Percentiles rank a stretch among this genome's conserved stretches.
Conservation (phyloP, 2,329 filamentous ascomycete species). For the Cladosporium colombiae region DNA sequence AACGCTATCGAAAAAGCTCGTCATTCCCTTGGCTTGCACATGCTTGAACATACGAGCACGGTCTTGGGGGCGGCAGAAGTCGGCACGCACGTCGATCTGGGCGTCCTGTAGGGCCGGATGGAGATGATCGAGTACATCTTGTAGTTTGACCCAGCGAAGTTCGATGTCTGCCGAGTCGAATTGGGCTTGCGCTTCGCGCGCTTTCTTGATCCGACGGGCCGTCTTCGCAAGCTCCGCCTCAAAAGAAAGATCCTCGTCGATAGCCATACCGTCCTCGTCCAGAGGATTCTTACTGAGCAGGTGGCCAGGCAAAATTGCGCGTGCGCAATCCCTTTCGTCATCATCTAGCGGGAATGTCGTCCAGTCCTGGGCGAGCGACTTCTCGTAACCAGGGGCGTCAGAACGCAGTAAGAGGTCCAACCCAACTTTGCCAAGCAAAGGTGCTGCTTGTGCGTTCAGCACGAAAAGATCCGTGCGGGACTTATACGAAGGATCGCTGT, state of each 20-base stretch:
- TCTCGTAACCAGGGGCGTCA: conserved; percentile 26
- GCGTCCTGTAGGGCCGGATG: background rate
- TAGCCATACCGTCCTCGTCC: conserved; percentile 8
- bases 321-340: conserved; percentile 20
- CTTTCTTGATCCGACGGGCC: conserved; percentile 18
- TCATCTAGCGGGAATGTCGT: conserved; percentile 25
- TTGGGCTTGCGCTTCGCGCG: conserved; percentile 15
- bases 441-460: conserved; percentile 35
- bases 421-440: conserved; percentile 32
- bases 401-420: conserved; percentile 32
- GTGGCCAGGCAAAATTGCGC: conserved; percentile 21
- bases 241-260: conserved; percentile 20
- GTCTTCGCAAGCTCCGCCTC: conserved; percentile 20
- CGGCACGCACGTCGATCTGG: conserved; percentile 11
- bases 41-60: conserved; percentile 12
- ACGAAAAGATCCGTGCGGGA: conserved; percentile 26
- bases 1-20: conserved; percentile 13
- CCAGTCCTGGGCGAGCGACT: conserved; percentile 27
- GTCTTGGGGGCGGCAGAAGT: conserved; percentile 12
- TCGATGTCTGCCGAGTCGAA: conserved; percentile 16
- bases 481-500: conserved; percentile 21
- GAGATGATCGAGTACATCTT: conserved; percentile 23
- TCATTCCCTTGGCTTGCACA: background rate
- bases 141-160: conserved; percentile 23
- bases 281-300: conserved; percentile 1